Base-by-base conservation (phyloP, 2,329 filamentous ascomycete genomes). In the Pestalotiopsis sp. region DNA sequence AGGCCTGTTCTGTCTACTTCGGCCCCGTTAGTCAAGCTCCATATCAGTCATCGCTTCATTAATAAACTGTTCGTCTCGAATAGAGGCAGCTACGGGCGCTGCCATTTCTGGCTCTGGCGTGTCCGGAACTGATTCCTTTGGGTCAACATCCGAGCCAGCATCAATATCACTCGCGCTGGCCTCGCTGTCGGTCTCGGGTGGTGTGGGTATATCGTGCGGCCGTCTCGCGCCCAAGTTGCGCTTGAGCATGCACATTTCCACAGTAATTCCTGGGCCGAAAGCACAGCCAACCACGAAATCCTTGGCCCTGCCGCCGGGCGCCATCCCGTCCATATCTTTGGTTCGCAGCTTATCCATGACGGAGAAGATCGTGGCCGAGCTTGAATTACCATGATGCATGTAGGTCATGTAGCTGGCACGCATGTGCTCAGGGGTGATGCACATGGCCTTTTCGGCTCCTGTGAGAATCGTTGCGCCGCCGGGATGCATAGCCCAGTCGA, bases 401-500 rank as follows among this genome's bases (percentile, higher is more conserved):
- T 93, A 93, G 20, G 89, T 87, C 70, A 91, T 87, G 75, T 91
- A 91, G 69, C 89, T 91, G n/a, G 90, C 90, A 62, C 90, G 84
- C 81, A 93, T 89, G 72, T 92, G 90, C 73, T 91, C 87, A 0
- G 89, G 80, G 0, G 83, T 84, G 61, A 93, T 85, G 5, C 80
- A 77, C 82, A 93, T 84, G 1, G 82, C 83, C 57, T 81, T 81
- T 76, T 92, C 87, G 0, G 91, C 88, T 0, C 90, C 89, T 0
- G 88, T 84, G 2, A 93, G 81, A 57, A 93, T 91, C 1, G 90
- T 89, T 0, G 89, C 84, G 20, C 91, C 91, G 4, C 91, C 91
- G 0, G 91, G 91, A 73, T 93, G 91, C 76, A 93, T 86, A 0
- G 90, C 91, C 91, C 91, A 93, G 81, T 93, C 91, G 72, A 92